phyloP scores from a whole-genome alignment of 2,329 filamentous ascomycete species.

The Neofusicoccum sp. region DNA sequence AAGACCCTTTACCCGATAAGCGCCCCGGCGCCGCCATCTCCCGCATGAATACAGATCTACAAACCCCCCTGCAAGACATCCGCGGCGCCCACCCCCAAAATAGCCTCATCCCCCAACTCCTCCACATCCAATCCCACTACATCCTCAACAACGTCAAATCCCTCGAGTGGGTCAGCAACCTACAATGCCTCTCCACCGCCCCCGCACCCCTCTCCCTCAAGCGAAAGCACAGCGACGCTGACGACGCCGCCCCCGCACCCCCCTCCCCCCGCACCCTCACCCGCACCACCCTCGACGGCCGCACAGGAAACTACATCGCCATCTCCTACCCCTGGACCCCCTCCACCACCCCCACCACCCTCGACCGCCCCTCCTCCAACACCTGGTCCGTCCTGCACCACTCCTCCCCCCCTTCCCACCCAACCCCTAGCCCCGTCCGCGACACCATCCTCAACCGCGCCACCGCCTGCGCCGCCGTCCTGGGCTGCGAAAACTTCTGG shows the following conservation, averaged over 20 bases:
- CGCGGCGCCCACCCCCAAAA: conserved; percentile 40
- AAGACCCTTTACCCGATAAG: background rate
- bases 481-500: conserved; percentile 9
- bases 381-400: background rate
- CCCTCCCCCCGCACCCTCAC: conserved; percentile 15
- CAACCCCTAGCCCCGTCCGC: conserved; percentile 2
- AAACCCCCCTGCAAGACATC: background rate
- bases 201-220: conserved; percentile 2
- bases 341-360: background rate
- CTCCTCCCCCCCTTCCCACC: background rate
- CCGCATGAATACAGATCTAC: conserved; percentile 5
- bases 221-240: background rate
- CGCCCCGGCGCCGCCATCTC: background rate
- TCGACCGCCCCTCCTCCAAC: background rate
- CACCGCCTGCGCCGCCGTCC: background rate
- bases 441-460: conserved; percentile 19
- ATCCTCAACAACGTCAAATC: conserved; percentile 13
- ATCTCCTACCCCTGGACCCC: conserved; percentile 11
- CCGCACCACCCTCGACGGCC: conserved; percentile 24
- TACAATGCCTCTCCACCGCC: background rate
- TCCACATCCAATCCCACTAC: conserved; percentile 42
- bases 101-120: conserved; percentile 49
- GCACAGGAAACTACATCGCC: conserved; percentile 7
- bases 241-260: background rate
- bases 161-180: conserved; percentile 6